These are phyloP conservation scores for Bacterosira constricta DNA, from an alignment of 108 stramenopile species.

Conservation along the genomic window DNA sequence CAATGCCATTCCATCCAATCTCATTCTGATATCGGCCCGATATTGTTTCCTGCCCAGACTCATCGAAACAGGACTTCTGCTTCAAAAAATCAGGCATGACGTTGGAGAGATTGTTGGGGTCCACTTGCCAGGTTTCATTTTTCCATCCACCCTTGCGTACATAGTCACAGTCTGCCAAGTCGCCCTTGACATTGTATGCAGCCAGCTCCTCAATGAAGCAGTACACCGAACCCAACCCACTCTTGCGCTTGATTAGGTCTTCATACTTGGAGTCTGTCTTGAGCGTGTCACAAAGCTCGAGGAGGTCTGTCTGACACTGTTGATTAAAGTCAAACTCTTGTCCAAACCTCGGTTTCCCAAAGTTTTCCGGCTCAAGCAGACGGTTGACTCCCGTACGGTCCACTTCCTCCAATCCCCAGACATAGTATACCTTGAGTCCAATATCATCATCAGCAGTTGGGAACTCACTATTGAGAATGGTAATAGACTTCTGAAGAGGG, in stretches of 20 bases:
- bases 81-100: constrained; percentile 38
- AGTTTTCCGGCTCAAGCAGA: constrained; percentile 39
- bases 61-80: constrained; percentile 39
- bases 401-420: constrained; percentile 56
- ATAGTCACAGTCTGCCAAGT: constrained; percentile 43
- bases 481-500: constrained; percentile 54
- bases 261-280: constrained; percentile 38
- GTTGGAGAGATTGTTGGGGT: constrained; percentile 1
- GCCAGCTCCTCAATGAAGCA: constrained; percentile 58
- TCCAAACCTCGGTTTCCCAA: constrained; percentile 39
- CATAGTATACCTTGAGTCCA: constrained; percentile 50
- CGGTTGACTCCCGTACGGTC: constrained; percentile 55
- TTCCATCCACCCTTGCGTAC: constrained; percentile 46
- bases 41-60: constrained; percentile 40
- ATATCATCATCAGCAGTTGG: constrained; percentile 47
- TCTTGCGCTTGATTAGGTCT: constrained; percentile 48
- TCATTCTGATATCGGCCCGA: constrained; percentile 25
- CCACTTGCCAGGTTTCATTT: constrained; percentile 42
- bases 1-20: constrained; percentile 49
- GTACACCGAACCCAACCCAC: constrained; percentile 46
- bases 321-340: constrained; percentile 44
- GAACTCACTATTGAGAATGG: constrained; percentile 48
- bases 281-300: constrained; percentile 40
- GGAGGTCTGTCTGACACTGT: constrained; percentile 51
- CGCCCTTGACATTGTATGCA: constrained; percentile 45